phyloP scores from a whole-genome alignment of 345 rosid genomes.

The Stellera chamaejasme region DNA sequence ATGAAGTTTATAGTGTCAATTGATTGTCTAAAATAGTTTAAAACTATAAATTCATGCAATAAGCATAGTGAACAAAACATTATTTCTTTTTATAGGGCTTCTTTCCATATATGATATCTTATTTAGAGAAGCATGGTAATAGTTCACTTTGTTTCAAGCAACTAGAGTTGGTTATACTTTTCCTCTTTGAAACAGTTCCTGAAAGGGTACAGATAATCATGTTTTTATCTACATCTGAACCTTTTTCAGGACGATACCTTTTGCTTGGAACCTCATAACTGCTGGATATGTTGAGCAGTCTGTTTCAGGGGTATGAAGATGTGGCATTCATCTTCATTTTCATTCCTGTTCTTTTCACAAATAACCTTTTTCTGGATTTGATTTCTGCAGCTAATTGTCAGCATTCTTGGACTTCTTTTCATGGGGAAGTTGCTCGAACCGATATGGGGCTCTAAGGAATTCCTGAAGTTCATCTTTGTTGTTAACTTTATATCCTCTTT shows the following conservation, averaged over 20 bases:
- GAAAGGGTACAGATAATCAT: no score
- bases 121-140: no score
- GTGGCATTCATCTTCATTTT: conserved; percentile 3
- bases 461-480: conserved; percentile 83
- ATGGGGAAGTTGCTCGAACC: conserved; percentile 96
- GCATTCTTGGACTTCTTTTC: conserved; percentile 70
- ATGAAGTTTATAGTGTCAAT: no score
- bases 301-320: conserved; percentile 63
- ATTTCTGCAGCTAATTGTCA: conserved; percentile 48
- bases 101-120: neutral
- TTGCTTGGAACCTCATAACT: conserved; percentile 92
- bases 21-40: no score
- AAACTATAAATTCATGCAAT: no score
- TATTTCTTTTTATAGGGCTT: no score
- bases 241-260: conserved; percentile 84
- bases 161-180: no score
- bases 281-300: conserved; percentile 88
- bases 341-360: neutral
- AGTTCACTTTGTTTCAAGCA: no score
- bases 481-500: conserved; percentile 76
- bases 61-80: neutral
- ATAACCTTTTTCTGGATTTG: conserved; percentile 11
- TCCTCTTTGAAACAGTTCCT: no score
- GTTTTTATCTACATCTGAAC: conserved; percentile 1
- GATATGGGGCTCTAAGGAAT: conserved; percentile 94